phyloP scores from a whole-genome alignment of 75 land plant species.

The Isoetes taiwanensis region DNA sequence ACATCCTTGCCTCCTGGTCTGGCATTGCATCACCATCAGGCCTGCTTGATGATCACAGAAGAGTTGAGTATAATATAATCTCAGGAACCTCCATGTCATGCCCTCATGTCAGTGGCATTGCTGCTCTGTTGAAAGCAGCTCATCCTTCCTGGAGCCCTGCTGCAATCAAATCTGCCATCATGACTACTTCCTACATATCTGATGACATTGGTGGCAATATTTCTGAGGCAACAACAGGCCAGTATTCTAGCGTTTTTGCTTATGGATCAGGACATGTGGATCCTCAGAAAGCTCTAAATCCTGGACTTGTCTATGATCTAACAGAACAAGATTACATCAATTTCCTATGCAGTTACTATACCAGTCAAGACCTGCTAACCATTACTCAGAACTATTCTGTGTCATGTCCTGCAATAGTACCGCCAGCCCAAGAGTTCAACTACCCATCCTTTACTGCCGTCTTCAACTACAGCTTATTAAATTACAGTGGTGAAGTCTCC shows the following conservation, averaged over 20 bases:
- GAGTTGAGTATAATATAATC: not conserved
- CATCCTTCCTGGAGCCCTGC: slow-evolving; percentile 39
- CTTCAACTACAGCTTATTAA: no score
- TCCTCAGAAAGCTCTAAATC: not conserved
- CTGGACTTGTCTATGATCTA: not conserved
- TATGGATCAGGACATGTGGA: not conserved
- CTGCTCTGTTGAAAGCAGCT: slow-evolving; percentile 31
- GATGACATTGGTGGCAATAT: slow-evolving; percentile 17
- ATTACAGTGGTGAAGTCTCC: slow-evolving; percentile 20
- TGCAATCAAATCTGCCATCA: slow-evolving; percentile 41
- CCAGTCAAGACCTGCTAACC: slow-evolving; percentile 6
- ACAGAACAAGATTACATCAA: not conserved
- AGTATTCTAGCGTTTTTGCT: no score
- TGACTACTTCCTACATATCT: no score
- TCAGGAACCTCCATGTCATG: slow-evolving; percentile 42
- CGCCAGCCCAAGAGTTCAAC: slow-evolving; percentile 45
- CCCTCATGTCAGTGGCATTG: slow-evolving; percentile 33
- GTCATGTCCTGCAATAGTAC: no score
- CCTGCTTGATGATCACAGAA: not conserved
- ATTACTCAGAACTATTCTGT: no score
- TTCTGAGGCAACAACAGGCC: slow-evolving; percentile 23
- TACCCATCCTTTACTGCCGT: slow-evolving; percentile 64
- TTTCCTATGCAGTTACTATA: slow-evolving; percentile 19
- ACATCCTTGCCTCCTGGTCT: no score
- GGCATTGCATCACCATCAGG: not conserved